Conservation (phyloP, 257 asterid species). For the Nicotiana otophora region DNA sequence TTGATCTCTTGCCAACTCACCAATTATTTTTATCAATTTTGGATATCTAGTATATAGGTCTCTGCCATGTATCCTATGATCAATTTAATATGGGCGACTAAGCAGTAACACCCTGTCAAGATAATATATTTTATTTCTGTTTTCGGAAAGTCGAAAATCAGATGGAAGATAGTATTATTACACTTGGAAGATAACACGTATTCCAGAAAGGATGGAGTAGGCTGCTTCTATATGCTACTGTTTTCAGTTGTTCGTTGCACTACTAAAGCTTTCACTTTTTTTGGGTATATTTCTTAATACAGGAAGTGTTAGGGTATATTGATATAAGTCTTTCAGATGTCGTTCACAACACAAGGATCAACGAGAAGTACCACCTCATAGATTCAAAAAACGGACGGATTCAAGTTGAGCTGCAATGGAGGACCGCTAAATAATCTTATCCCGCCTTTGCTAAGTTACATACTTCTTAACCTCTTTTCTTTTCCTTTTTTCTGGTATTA, state of each 20-base stretch:
- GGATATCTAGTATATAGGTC: neutral
- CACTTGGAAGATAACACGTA: neutral
- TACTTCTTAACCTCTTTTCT: too few species aligned
- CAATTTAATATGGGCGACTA: neutral
- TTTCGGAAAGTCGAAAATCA: neutral
- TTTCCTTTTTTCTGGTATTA: too few species aligned
- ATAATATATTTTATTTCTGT: neutral
- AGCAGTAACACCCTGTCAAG: neutral
- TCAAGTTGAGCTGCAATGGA: constrained; percentile 64
- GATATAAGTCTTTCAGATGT: constrained; percentile 52
- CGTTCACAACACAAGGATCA: constrained; percentile 48
- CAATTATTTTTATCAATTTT: neutral
- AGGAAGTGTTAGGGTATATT: constrained; percentile 53
- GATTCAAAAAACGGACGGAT: constrained; percentile 54
- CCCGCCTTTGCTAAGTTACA: neutral
- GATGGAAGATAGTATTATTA: neutral
- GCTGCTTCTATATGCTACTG: neutral
- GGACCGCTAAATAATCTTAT: constrained; percentile 14
- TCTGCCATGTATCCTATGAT: neutral
- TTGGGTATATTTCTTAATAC: constrained; percentile 9
- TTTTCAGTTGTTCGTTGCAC: neutral
- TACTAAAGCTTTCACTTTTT: neutral
- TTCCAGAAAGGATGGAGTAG: neutral
- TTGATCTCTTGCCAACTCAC: neutral
- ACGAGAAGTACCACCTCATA: constrained; percentile 52